Base-by-base conservation (phyloP, 805 yeast species). In the Candida odintsovae region DNA sequence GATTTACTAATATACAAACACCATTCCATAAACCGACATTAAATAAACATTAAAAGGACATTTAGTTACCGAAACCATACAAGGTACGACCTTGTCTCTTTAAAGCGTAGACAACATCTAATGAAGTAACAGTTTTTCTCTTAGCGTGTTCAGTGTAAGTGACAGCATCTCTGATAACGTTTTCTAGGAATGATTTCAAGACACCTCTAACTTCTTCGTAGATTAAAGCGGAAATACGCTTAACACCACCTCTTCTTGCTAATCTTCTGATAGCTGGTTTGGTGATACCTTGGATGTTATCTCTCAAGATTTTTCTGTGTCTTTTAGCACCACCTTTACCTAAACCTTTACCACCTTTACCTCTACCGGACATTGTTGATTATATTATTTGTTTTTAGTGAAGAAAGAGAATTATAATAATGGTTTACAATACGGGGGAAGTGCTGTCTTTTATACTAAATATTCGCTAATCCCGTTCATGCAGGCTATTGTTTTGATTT, bases 261-360 rank as follows among this genome's bases (percentile, higher is more conserved):
- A 92, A 86, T 88, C 99, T 92, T 82, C 99, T 90, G 70, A 92
- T 92, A 69, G 99, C 99, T 70, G 99, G 99, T 83, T 92, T 92
- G 55, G 99, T 92, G 71, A 92, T 92, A 81, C 99, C 99, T 78
- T 90, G 97, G 63, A 94, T 92, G 92, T 92, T 94, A 75, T 94
- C 99, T 82, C 98, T 90, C 60, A 90, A 81, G 76, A 92, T 88
- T 88, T 90, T 90, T 84, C 98, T 89, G 90, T 92, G 99, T 77
- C 99, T 90, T 85, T 92, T 92, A 67, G 99, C 99, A 80, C 99
- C 99, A 78, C 97, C 98, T 80, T 94, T 94, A 69, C 99, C 99
- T 66, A 94, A 82, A 78, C 99, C 99, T 87, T 94, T 94, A 70
- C 98, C 99, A 71, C 98, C 98, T 89, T 94, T 92, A 69, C 99